Base-by-base conservation (phyloP, 345 rosid genomes). In the Bretschneidera sinensis region DNA sequence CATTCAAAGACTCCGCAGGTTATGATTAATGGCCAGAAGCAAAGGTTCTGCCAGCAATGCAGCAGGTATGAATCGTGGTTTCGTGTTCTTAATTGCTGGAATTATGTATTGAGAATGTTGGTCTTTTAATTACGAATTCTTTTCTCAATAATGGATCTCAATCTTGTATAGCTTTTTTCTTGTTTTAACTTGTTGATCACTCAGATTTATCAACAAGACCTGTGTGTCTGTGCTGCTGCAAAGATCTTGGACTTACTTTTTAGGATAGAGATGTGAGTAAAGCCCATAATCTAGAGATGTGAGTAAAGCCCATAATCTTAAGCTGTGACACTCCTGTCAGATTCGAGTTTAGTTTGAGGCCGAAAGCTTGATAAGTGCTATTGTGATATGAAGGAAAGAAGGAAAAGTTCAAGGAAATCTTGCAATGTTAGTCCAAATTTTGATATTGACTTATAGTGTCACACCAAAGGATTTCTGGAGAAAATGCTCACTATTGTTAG, bases 1-100 rank as follows among this genome's bases (percentile, higher is more conserved):
- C 97, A 91, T 69, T 91, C 97, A 15, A 91, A 88, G 75, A 75
- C 96, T 60, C 82, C 89, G 0, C 76, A 79, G 51, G 97, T 85
- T 72, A 76, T 69, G 4, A 81, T 91, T 48, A 73, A 78, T 55
- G 91, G 92, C 28, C 75, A 67, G 31, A 85, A 81, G 55, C 92
- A 85, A 74, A 66, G 97, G 59, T 91, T 91, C 72, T 91, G 97
- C 68, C 97, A 91, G 65, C 97, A 91, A 79, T 91, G 97, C 64
- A 91, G 97, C 86, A 84, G 97, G 97, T 90, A 47, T n/a, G 1
- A 16, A 0, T 0, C 16, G 10, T 4, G 9, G 35, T 31, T 4
- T 31, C 9, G 9, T 28, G 16, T 17, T 51, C 18, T 49, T 22
- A 17, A 1, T 56, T 49, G 5, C 28, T 17, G 9, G n/a, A 51